Conservation (phyloP, 2,329 filamentous ascomycete species). For the Pseudogymnoascus sp. region DNA sequence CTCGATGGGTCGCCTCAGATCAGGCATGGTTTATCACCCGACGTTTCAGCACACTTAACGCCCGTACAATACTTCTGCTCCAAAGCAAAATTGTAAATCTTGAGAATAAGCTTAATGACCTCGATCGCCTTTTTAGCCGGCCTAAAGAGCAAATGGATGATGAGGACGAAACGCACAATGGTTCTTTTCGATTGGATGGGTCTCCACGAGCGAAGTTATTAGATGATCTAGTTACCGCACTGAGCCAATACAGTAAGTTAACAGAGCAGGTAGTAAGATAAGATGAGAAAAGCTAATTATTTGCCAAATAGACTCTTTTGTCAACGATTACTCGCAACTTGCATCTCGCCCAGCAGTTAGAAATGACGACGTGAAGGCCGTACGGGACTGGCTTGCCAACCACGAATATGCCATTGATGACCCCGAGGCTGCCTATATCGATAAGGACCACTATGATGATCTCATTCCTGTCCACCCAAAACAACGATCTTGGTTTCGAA, state of each 20-base stretch:
- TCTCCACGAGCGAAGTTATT: not conserved
- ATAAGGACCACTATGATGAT: not conserved
- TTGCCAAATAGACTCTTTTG: not conserved
- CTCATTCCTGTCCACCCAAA: slow-evolving; percentile 4
- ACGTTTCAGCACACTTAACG: slow-evolving; percentile 7
- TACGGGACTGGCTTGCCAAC: not conserved
- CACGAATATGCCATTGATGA: not conserved
- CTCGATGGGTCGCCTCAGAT: slow-evolving; percentile 10
- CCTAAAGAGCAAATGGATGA: not conserved
- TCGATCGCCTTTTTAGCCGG: not conserved
- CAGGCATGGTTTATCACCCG: slow-evolving; percentile 12
- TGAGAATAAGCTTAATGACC: not conserved
- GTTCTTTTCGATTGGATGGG: slow-evolving; percentile 9
- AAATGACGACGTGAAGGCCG: not conserved
- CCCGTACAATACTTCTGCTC: slow-evolving; percentile 10
- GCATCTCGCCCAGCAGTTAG: not conserved
- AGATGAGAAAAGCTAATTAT: not conserved
- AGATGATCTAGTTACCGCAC: not conserved
- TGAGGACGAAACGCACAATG: slow-evolving; percentile 3
- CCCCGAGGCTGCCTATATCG: not conserved
- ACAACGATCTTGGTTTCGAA: not conserved
- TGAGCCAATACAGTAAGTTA: not conserved
- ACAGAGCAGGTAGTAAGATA: not conserved
- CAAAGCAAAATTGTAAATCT: slow-evolving; percentile 12
- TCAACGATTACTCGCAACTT: not conserved